A percentile compares a stretch with the other conserved stretches of the same genome.
phyloP scores from a whole-genome alignment of 1,284 basidiomycete genomes.

The Ustilago loliicola region DNA sequence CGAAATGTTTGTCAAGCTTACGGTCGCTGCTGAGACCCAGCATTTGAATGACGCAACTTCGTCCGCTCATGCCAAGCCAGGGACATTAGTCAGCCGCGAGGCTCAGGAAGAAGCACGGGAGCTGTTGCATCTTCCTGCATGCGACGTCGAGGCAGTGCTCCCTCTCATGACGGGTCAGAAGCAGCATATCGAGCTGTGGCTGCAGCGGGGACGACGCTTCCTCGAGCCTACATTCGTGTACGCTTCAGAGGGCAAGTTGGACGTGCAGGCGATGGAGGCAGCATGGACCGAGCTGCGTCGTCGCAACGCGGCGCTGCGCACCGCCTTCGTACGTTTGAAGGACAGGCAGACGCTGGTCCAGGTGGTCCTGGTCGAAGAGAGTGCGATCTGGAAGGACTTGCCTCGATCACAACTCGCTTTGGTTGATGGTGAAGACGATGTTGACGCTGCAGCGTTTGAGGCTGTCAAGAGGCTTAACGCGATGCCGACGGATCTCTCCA shows the following conservation, averaged over 20 bases:
- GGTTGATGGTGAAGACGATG: conserved; percentile 9
- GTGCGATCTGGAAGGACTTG: conserved; percentile 1
- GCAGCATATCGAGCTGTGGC: conserved; percentile 23
- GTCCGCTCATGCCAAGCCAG: too few relatives aligned
- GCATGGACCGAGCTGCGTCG: conserved; percentile 22
- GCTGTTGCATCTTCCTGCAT: too few relatives aligned
- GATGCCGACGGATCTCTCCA: conserved; percentile 17
- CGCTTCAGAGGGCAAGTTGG: not conserved
- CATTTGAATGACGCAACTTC: too few relatives aligned
- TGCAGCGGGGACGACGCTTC: conserved; percentile 25
- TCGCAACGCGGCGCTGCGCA: conserved; percentile 19
- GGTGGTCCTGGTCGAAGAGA: conserved; percentile 14
- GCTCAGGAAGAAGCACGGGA: too few relatives aligned
- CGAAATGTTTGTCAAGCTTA: conserved; percentile 6
- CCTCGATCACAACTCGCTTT: conserved; percentile 1
- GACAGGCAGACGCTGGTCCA: conserved; percentile 6
- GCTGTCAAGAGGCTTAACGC: conserved; percentile 16
- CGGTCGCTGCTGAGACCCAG: not conserved
- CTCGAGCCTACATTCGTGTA: conserved; percentile 25
- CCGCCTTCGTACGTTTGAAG: conserved; percentile 21
- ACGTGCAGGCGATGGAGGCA: not conserved
- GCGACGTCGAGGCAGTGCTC: not conserved
- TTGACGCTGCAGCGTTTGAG: conserved; percentile 18
- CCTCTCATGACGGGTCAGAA: conserved; percentile 20
- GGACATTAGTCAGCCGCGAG: too few relatives aligned